Percentiles rank a stretch among this genome's conserved stretches.
Evolutionary conservation across 441 rosid species (phyloP).

Genomic region (Theobroma grandiflorum): DNA sequence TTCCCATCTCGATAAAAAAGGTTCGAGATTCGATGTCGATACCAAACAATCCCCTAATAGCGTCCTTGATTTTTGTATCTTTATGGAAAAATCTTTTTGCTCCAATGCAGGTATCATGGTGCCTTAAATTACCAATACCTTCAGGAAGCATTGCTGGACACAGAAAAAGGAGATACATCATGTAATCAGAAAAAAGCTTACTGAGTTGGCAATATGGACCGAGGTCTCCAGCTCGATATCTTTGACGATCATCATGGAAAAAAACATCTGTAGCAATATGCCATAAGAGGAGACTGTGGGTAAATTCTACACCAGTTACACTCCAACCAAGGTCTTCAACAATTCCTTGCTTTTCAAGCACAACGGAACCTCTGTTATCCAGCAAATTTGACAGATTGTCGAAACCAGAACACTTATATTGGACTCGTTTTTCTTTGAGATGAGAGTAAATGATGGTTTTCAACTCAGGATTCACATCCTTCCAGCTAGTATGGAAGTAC

Average conservation of each 20-base stretch:
- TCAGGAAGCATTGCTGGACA: slow-evolving; percentile 18
- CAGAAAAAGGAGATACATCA: slow-evolving; percentile 15
- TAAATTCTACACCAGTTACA: background rate
- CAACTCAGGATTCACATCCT: background rate
- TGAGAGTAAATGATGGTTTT: background rate
- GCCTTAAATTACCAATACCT: slow-evolving; percentile 5
- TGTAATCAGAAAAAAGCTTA: slow-evolving; percentile 3
- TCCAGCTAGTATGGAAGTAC: background rate
- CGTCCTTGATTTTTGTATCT: too few relatives aligned
- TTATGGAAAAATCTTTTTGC: background rate
- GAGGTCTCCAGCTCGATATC: background rate
- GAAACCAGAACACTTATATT: too few relatives aligned
- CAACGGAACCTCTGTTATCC: background rate
- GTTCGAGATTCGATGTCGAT: background rate
- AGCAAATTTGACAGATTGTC: background rate
- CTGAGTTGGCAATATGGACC: background rate
- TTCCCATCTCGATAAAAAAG: background rate
- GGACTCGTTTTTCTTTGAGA: background rate
- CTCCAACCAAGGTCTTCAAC: background rate
- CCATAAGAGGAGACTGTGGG: slow-evolving; percentile 5
- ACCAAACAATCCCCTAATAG: too few relatives aligned
- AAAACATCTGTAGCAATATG: slow-evolving; percentile 12
- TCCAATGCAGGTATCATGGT: background rate
- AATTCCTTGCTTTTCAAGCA: background rate
- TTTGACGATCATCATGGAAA: background rate